Percentiles rank a stretch among this genome's conserved stretches.
These are phyloP conservation scores for Gaillardinia entomophila DNA, from an alignment of 805 yeast genomes.

Conservation along the genomic window DNA sequence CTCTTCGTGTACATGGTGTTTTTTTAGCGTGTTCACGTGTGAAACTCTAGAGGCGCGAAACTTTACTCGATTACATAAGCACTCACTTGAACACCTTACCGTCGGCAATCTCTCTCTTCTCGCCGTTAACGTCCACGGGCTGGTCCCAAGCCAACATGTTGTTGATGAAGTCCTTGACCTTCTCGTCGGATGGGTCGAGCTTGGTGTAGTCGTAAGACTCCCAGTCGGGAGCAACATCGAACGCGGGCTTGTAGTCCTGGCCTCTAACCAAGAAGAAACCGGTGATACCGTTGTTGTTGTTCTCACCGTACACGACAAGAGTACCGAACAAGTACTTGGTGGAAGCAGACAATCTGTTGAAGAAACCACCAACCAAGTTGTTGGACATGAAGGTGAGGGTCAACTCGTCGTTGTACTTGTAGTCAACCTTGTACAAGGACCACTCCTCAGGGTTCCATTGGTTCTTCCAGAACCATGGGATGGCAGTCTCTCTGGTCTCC, in stretches of 20 bases:
- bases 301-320: constrained; percentile 94
- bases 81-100: constrained; percentile 94
- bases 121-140: constrained; percentile 79
- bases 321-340: constrained; percentile 92
- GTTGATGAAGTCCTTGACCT: constrained; percentile 72
- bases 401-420: constrained; percentile 97
- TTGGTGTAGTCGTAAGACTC: constrained; percentile 84
- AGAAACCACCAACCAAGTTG: constrained; percentile 97
- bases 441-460: constrained; percentile 88
- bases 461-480: constrained; percentile 96
- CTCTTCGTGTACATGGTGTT: constrained; percentile 12
- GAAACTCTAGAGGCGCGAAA: too few species aligned
- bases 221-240: constrained; percentile 99
- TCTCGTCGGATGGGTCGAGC: constrained; percentile 74
- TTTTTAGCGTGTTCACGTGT: constrained; percentile 1
- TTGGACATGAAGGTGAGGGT: constrained; percentile 97
- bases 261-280: constrained; percentile 97
- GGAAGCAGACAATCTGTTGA: constrained; percentile 89
- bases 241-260: constrained; percentile 84
- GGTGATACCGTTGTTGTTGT: constrained; percentile 95
- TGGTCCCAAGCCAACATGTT: constrained; percentile 98
- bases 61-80: too few species aligned
- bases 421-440: constrained; percentile 92
- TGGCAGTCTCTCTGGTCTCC: constrained; percentile 89
- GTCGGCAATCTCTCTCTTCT: constrained; percentile 82